Evolutionary conservation across 768 basidiomycete genomes (phyloP).

Genomic region (Lentinula lateritia): DNA sequence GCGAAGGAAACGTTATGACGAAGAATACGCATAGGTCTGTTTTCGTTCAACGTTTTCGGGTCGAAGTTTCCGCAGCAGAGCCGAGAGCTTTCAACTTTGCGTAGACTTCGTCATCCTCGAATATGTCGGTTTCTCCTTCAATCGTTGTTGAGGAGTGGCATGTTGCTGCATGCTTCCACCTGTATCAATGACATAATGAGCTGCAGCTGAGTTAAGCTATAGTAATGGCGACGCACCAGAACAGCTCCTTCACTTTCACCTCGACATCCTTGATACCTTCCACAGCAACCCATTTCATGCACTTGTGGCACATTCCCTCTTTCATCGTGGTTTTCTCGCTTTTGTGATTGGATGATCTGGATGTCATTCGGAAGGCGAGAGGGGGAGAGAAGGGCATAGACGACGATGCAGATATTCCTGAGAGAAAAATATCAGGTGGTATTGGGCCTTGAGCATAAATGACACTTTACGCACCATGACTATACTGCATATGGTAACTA

Average conservation of each 20-base stretch:
- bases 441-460: neutral
- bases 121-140: constrained; percentile 52
- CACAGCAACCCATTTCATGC: constrained; percentile 63
- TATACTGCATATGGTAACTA: constrained; percentile 82
- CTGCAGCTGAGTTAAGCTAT: neutral
- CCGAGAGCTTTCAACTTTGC: constrained; percentile 15
- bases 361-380: constrained; percentile 45
- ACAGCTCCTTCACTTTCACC: constrained; percentile 72
- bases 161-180: constrained; percentile 81
- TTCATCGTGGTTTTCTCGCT: constrained; percentile 53
- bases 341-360: constrained; percentile 44
- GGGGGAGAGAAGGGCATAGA: constrained; percentile 78
- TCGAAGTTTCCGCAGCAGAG: constrained; percentile 2
- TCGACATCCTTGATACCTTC: constrained; percentile 73
- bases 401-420: constrained; percentile 67
- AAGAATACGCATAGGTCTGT: neutral
- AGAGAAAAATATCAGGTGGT: constrained; percentile 3
- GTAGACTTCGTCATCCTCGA: constrained; percentile 46
- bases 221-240: constrained; percentile 50
- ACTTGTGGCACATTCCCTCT: constrained; percentile 78
- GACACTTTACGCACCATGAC: constrained; percentile 48
- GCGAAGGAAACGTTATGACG: neutral
- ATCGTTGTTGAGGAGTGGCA: constrained; percentile 62
- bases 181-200: constrained; percentile 15
- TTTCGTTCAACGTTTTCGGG: neutral